These are phyloP conservation scores for Postia placenta DNA, from an alignment of 768 basidiomycete genomes.

Conservation along the genomic window DNA sequence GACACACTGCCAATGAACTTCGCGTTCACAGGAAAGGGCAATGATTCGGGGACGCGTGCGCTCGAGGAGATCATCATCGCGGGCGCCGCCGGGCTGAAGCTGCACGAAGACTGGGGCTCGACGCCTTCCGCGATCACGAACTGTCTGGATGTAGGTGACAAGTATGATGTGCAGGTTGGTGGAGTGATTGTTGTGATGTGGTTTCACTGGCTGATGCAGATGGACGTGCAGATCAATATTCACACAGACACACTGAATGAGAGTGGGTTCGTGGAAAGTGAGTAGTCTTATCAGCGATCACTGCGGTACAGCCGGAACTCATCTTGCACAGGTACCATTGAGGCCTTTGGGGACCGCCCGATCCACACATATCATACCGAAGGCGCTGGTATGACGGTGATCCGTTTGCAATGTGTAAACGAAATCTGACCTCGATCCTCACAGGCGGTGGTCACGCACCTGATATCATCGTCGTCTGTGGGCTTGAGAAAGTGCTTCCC, in stretches of 20 bases:
- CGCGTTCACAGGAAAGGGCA: slow-evolving; percentile 94
- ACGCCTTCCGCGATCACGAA: slow-evolving; percentile 79
- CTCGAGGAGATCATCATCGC: slow-evolving; percentile 78
- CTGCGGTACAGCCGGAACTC: not conserved
- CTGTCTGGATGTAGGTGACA: slow-evolving; percentile 76
- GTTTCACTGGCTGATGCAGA: not conserved
- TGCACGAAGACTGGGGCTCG: slow-evolving; percentile 97
- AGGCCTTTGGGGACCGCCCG: slow-evolving; percentile 82
- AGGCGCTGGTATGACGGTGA: slow-evolving; percentile 76
- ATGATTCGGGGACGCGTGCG: slow-evolving; percentile 72
- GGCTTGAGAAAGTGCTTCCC: slow-evolving; percentile 82
- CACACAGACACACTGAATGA: slow-evolving; percentile 98
- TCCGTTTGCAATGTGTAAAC: too few species aligned
- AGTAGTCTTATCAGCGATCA: slow-evolving; percentile 16
- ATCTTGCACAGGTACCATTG: slow-evolving; percentile 62
- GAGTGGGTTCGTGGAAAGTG: slow-evolving; percentile 94
- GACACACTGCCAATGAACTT: slow-evolving; percentile 90
- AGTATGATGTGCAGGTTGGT: slow-evolving; percentile 88
- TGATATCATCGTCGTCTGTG: slow-evolving; percentile 97
- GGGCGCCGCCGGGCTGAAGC: slow-evolving; percentile 85
- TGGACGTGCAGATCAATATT: slow-evolving; percentile 65
- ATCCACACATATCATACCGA: slow-evolving; percentile 98
- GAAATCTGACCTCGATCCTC: not conserved
- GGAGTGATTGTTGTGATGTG: not conserved
- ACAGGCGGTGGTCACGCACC: slow-evolving; percentile 90